A percentile compares a stretch with the other conserved stretches of the same genome.
phyloP scores from a whole-genome alignment of 129 eudicot genomes.

The Artemisia argyi region DNA sequence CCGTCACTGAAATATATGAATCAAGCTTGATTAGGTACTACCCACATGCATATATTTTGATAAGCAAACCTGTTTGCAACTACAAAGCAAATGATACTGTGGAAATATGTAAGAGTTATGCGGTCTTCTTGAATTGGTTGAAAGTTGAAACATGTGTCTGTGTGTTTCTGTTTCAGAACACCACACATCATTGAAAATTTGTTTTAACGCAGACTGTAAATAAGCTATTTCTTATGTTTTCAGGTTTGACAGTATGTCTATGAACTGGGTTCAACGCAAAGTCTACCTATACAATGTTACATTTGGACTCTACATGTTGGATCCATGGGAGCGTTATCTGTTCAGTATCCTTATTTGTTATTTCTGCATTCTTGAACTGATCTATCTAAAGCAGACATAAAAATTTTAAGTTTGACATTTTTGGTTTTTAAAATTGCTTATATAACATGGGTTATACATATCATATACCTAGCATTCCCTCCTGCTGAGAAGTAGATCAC shows the following conservation, averaged over 20 bases:
- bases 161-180: not conserved
- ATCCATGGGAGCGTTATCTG: conserved; percentile 94
- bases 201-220: not conserved
- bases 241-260: conserved; percentile 33
- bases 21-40: no score
- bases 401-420: not conserved
- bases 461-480: no score
- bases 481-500: not conserved
- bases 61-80: no score
- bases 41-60: no score
- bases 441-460: no score
- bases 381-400: not conserved
- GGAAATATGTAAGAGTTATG: not conserved
- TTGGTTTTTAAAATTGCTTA: no score
- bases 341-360: conserved; percentile 79
- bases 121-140: not conserved
- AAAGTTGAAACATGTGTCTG: not conserved
- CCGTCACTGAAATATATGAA: no score
- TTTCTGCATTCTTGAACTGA: not conserved
- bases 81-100: no score
- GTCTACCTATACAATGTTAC: conserved; percentile 86
- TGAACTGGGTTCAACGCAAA: conserved; percentile 90
- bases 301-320: conserved; percentile 92
- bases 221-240: conserved; percentile 2
- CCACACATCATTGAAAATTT: not conserved